Base-by-base conservation (phyloP, 495 filamentous ascomycete genomes). In the Penicillium paradoxum region DNA sequence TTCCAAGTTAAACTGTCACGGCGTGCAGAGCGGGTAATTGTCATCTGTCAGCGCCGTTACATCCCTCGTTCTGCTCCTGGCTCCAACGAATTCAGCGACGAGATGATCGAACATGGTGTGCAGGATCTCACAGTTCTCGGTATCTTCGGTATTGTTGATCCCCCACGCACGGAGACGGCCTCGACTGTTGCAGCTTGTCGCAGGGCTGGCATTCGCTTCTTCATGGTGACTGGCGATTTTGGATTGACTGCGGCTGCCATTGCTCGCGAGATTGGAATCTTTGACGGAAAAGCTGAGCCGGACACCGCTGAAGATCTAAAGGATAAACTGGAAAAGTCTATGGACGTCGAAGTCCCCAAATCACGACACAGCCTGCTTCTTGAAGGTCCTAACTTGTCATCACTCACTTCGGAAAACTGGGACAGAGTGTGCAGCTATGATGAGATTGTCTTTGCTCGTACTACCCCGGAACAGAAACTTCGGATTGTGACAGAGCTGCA, bases 401-500 rank as follows among this genome's bases (percentile, higher is more conserved):
- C 70, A 0, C 66, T 88, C 6, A 81, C 75, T 21, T 66, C 79
- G 4, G 59, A 75, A 13, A 76, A 85, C 37, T 87, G 83, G 83
- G 70, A 79, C 22, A 65, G 68, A 19, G 60, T 87, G 8, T 81
- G 75, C 37, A 60, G 67, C 14, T 87, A 86, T 49, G 68, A 81
- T 14, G 83, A 85, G 53, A 82, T 86, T 30, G 83, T 88, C 27
- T 89, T 89, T 57, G 84, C 85, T 15, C 76, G 86, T 1, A 89
- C 87, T 4, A 89, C 83, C 2, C 86, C 87, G 0, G 87, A 90
- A 56, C 87, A 90, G 53, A 90, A 90, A 56, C 74, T 89, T 2
- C 80, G 84, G 18, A 89, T 90, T 51, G 85, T 91, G 13, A 77
- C 76, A 21, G 83, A 87, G 50, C 77, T 89, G 40, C 83, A 85